A percentile compares a stretch with the other conserved stretches of the same genome.
Evolutionary conservation across 805 yeast genomes (phyloP).

Genomic region (Candida vaughaniae): DNA sequence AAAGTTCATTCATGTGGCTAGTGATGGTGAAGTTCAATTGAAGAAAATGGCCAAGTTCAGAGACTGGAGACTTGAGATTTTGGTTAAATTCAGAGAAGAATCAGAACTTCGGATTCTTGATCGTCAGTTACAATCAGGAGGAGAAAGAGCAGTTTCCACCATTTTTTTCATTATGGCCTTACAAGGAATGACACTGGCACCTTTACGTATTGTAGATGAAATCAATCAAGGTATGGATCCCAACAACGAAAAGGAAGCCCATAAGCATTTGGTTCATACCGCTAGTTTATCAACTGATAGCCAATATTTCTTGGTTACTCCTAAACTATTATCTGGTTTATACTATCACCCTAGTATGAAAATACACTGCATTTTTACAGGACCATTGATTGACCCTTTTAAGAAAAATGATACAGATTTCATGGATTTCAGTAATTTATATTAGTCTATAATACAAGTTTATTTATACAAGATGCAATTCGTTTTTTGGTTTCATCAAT

Average conservation of each 20-base stretch:
- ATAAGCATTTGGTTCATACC: slow-evolving; percentile 77
- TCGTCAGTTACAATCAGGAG: slow-evolving; percentile 94
- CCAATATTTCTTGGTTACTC: slow-evolving; percentile 91
- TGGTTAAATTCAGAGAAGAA: slow-evolving; percentile 81
- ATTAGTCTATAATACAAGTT: slow-evolving; percentile 6
- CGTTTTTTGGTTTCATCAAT: slow-evolving; percentile 28
- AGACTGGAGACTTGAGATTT: slow-evolving; percentile 81
- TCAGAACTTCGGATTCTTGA: slow-evolving; percentile 71
- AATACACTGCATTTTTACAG: slow-evolving; percentile 71
- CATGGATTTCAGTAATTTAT: slow-evolving; percentile 27
- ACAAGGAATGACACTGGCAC: slow-evolving; percentile 84
- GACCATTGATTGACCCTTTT: slow-evolving; percentile 28
- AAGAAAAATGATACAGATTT: slow-evolving; percentile 20
- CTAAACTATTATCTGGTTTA: slow-evolving; percentile 78
- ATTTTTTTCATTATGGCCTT: slow-evolving; percentile 86
- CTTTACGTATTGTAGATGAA: slow-evolving; percentile 95
- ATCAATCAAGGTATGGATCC: slow-evolving; percentile 99
- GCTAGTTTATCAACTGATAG: slow-evolving; percentile 63
- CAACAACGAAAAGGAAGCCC: slow-evolving; percentile 83
- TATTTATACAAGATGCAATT: slow-evolving; percentile 14
- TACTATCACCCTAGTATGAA: slow-evolving; percentile 78
- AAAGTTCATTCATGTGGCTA: slow-evolving; percentile 72
- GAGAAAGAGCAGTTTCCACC: slow-evolving; percentile 95
- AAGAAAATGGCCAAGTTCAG: slow-evolving; percentile 51
- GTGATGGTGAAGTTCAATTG: slow-evolving; percentile 79